Evolutionary conservation across 192 early-diverging fungal species (phyloP).

Genomic region (Phycomyces nitens): DNA sequence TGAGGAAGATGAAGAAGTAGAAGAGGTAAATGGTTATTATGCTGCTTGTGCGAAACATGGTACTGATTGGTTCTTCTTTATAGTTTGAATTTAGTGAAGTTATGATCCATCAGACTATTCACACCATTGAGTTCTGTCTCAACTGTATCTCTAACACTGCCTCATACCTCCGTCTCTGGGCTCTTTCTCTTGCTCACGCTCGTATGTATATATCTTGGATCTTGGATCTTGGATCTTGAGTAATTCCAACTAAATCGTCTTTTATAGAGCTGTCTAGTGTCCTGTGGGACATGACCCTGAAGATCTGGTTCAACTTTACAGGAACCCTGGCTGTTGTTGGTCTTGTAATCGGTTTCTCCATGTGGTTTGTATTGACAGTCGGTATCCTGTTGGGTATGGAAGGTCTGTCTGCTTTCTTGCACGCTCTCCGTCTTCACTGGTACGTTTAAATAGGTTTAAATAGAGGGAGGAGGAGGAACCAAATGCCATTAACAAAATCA

Average conservation of each 20-base stretch:
- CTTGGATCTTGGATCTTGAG: too few relatives aligned
- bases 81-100: slow-evolving; percentile 94
- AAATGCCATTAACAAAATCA: too few relatives aligned
- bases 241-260: background rate
- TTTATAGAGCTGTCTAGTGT: slow-evolving; percentile 83
- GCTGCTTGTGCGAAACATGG: background rate
- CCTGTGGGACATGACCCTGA: slow-evolving; percentile 90
- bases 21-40: slow-evolving; percentile 2
- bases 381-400: slow-evolving; percentile 81
- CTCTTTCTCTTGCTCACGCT: slow-evolving; percentile 94
- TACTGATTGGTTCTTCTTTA: slow-evolving; percentile 24
- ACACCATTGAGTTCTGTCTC: slow-evolving; percentile 98
- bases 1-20: slow-evolving; percentile 59
- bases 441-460: too few relatives aligned
- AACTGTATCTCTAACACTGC: slow-evolving; percentile 97
- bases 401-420: slow-evolving; percentile 83
- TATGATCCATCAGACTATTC: slow-evolving; percentile 97
- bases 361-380: slow-evolving; percentile 89
- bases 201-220: slow-evolving; percentile 33
- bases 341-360: slow-evolving; percentile 71
- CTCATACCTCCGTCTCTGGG: slow-evolving; percentile 98
- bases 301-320: slow-evolving; percentile 46
- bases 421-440: slow-evolving; percentile 92
- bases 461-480: too few relatives aligned
- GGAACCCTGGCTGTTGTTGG: slow-evolving; percentile 61